Conservation (phyloP, 1,139 yeast species). For the Suhomyces coccinellae region DNA sequence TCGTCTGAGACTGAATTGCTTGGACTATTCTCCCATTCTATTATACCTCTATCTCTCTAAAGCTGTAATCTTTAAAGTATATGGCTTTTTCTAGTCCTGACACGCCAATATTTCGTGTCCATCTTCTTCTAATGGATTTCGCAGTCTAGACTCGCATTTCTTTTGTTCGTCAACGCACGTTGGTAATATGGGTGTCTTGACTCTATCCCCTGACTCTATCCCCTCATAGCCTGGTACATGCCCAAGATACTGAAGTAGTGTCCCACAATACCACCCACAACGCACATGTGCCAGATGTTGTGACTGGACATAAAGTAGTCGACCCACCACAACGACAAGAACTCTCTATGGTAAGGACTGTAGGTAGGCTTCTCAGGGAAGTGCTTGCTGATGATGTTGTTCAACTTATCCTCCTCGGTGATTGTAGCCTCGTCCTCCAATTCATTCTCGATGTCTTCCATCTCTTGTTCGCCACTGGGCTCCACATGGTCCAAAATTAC, state of each 20-base stretch:
- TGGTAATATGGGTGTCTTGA: no score
- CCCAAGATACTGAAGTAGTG: slow-evolving; percentile 77
- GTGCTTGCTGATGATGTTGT: slow-evolving; percentile 48
- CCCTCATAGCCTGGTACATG: slow-evolving; percentile 48
- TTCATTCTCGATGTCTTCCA: slow-evolving; percentile 23
- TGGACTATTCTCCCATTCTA: no score
- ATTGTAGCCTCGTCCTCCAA: slow-evolving; percentile 10
- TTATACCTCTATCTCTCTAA: no score
- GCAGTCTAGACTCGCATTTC: no score
- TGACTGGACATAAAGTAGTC: slow-evolving; percentile 77
- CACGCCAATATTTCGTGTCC: no score
- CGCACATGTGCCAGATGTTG: slow-evolving; percentile 92
- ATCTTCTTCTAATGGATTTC: no score
- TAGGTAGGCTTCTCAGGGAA: slow-evolving; percentile 52
- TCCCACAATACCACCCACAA: slow-evolving; percentile 81
- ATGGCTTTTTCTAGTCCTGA: no score
- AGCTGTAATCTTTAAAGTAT: no score
- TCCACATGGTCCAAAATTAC: slow-evolving; percentile 40
- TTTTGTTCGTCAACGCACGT: not conserved
- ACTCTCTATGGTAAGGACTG: slow-evolving; percentile 47
- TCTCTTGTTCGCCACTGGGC: slow-evolving; percentile 48
- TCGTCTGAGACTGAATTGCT: no score
- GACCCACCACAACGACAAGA: slow-evolving; percentile 80
- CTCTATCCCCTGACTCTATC: no score
- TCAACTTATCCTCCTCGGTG: slow-evolving; percentile 27